phyloP scores from a whole-genome alignment of 2,329 filamentous ascomycete genomes.

The Biscogniauxia marginata region DNA sequence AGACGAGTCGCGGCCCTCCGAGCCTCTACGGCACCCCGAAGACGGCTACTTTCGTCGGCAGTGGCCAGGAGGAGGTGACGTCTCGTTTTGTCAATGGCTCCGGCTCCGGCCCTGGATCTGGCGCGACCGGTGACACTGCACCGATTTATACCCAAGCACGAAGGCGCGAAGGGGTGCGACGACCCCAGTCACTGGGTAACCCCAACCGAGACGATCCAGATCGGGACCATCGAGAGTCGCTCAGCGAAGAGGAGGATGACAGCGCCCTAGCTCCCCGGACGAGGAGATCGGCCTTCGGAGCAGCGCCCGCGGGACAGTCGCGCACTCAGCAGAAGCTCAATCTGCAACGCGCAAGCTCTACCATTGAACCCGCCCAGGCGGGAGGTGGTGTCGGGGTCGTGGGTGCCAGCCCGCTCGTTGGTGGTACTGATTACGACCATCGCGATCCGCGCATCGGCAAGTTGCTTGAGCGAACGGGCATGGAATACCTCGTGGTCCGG shows the following conservation, averaged over 20 bases:
- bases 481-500: constrained; percentile 73
- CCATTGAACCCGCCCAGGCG: constrained; percentile 63
- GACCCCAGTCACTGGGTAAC: constrained; percentile 44
- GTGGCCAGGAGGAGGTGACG: constrained; percentile 48
- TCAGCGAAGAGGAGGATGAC: constrained; percentile 38
- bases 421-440: constrained; percentile 55
- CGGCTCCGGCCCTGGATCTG: constrained; percentile 44
- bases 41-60: constrained; percentile 34
- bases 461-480: constrained; percentile 66
- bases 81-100: constrained; percentile 60
- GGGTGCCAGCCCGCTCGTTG: constrained; percentile 47
- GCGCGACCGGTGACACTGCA: constrained; percentile 45
- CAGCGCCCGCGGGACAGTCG: constrained; percentile 54
- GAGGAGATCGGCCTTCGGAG: constrained; percentile 38
- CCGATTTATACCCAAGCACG: constrained; percentile 31
- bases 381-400: constrained; percentile 38
- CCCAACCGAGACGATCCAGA: constrained; percentile 30
- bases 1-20: constrained; percentile 38
- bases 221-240: constrained; percentile 27
- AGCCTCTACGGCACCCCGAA: constrained; percentile 38
- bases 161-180: constrained; percentile 35
- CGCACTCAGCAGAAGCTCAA: constrained; percentile 75
- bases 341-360: constrained; percentile 70
- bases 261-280: constrained; percentile 48
- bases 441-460: constrained; percentile 63